phyloP scores from a whole-genome alignment of 805 yeast genomes.

The Teunomyces aglyptinius region DNA sequence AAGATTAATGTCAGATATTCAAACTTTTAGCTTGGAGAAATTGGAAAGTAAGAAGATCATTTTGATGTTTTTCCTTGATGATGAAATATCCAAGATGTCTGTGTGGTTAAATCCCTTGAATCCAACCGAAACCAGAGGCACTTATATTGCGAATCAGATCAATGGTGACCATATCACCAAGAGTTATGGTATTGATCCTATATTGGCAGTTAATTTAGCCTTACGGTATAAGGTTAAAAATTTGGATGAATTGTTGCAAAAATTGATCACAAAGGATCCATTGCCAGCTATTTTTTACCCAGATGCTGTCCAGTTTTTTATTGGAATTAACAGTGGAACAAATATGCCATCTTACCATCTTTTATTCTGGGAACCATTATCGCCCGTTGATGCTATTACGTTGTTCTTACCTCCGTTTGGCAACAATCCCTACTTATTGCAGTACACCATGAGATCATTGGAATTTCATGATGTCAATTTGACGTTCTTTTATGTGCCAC shows the following conservation, averaged over 20 bases:
- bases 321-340: constrained; percentile 38
- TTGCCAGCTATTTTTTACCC: constrained; percentile 54
- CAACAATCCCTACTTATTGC: constrained; percentile 64
- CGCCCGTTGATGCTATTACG: constrained; percentile 84
- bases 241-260: constrained; percentile 38
- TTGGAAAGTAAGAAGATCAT: constrained; percentile 53
- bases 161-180: constrained; percentile 44
- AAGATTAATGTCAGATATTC: constrained; percentile 19
- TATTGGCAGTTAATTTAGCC: constrained; percentile 68
- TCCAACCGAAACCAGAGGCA: constrained; percentile 40
- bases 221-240: constrained; percentile 52
- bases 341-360: constrained; percentile 41
- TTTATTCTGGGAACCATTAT: constrained; percentile 69
- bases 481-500: constrained; percentile 97
- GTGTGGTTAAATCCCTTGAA: constrained; percentile 75
- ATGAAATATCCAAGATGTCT: constrained; percentile 68
- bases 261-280: constrained; percentile 56
- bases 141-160: constrained; percentile 30
- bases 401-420: constrained; percentile 76
- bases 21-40: constrained; percentile 19
- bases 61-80: constrained; percentile 62
- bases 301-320: constrained; percentile 56
- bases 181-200: constrained; percentile 69
- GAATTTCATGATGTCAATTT: constrained; percentile 83
- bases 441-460: constrained; percentile 85